Evolutionary conservation across 2,329 filamentous ascomycete genomes (phyloP).

Genomic region (Fusarium solani-melongenae): DNA sequence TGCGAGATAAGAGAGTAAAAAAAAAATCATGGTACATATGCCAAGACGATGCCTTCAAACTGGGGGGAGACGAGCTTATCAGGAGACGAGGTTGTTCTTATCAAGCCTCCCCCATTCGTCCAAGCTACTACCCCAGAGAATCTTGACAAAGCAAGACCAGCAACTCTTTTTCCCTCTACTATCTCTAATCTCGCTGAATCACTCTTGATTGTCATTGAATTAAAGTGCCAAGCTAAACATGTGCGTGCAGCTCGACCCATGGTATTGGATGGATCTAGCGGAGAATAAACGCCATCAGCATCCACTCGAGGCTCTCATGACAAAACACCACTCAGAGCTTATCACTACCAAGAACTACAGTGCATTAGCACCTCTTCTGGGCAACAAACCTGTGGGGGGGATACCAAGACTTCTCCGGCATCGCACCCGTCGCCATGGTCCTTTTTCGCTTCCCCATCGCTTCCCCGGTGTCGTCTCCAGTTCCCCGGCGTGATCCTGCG

Average conservation of each 20-base stretch:
- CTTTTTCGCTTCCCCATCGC: background rate
- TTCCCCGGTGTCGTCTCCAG: background rate
- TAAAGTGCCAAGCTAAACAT: background rate
- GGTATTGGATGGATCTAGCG: background rate
- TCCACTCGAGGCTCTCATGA: background rate
- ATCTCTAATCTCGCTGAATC: background rate
- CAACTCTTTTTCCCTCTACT: background rate
- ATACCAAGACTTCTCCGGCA: background rate
- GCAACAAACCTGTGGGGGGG: background rate
- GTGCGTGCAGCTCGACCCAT: background rate
- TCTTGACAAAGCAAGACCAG: background rate
- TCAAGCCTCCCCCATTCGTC: conserved; percentile 6
- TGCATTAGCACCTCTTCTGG: background rate
- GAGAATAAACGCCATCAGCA: background rate
- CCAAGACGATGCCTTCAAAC: background rate
- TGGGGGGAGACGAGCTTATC: conserved; percentile 2
- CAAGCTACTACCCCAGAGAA: background rate
- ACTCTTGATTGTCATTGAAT: background rate
- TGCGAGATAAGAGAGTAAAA: conserved; percentile 9
- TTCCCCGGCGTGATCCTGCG: background rate
- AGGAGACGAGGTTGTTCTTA: background rate
- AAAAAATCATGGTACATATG: background rate
- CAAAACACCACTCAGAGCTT: background rate
- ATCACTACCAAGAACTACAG: background rate
- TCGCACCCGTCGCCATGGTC: background rate